Evolutionary conservation across 768 basidiomycete genomes (phyloP), one percentile per base, ranked within the genome.

Genomic region (Mycena haematopus): DNA sequence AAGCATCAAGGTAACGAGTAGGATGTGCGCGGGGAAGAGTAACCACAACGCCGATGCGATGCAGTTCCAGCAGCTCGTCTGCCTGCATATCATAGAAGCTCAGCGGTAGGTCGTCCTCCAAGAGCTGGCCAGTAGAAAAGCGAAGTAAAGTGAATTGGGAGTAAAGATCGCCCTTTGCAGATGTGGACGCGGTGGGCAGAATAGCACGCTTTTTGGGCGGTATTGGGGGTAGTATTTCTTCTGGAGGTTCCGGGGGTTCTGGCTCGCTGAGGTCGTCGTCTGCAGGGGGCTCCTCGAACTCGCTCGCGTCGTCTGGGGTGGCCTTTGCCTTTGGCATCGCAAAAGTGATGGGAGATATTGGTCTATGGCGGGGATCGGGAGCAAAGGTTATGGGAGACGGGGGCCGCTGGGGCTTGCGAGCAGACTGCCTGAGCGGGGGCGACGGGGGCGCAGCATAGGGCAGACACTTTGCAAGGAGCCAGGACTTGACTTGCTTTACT

Each of bases 371-470:
- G 17, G 78, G 79, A 50, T 79, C 78, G 1, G 80, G 80, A 0
- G 88, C 89, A 65, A 91, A 92, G 0, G 84, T 86, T 69, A 91
- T 90, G 15, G 90, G 91, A 0, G 88, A 89, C 0, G 85, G 80
- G 2, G 87, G 77, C 7, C 87, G 80, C 62, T 25, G 69, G 64
- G 44, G 66, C 35, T 65, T 68, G 29, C 44, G 66, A 52, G 44
- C 35, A 27, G 46, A 51, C 53, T 50, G 62, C 13, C 52, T 60
- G 56, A 59, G 53, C 14, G 45, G 58, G 35, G 65, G 42, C 65
- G 65, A 35, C 61, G 65, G 19, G 67, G 74, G 17, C 57, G 77
- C 58, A 77, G 77, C 53, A 63, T 75, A 52, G 72, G 79, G 69
- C 35, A 84, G 75, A 66, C 84, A 86, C 67, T 84, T 89, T 1